phyloP scores from a whole-genome alignment of 2,329 filamentous ascomycete species.

The Verticillium nonalfalfae region DNA sequence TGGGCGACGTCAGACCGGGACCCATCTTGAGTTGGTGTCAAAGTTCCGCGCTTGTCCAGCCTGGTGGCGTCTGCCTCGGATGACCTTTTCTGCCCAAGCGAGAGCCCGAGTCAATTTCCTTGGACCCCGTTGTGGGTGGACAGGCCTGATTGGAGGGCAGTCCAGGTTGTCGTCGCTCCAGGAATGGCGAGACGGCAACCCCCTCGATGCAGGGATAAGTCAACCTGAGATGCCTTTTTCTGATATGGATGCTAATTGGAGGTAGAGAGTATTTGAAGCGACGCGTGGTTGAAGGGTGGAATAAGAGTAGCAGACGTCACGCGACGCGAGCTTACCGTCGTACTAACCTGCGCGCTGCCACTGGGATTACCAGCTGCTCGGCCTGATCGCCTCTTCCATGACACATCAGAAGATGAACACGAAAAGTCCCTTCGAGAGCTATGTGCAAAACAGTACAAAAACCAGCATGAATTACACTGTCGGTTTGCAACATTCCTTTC shows the following conservation, averaged over 20 bases:
- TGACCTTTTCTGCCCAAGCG: neutral
- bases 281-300: no score
- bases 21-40: constrained; percentile 92
- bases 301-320: no score
- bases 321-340: no score
- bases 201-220: constrained; percentile 45
- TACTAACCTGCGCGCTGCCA: no score
- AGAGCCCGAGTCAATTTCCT: neutral
- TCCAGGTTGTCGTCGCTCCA: constrained; percentile 43
- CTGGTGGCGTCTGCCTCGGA: constrained; percentile 12
- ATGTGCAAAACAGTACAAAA: no score
- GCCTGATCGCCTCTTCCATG: no score
- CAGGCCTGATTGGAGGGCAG: constrained; percentile 29
- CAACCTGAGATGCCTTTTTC: constrained; percentile 7
- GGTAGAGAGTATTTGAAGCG: neutral
- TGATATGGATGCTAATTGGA: constrained; percentile 16
- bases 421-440: no score
- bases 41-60: constrained; percentile 84
- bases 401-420: no score
- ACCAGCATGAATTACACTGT: no score
- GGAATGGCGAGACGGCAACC: constrained; percentile 45
- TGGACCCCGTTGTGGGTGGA: constrained; percentile 18
- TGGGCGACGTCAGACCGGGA: constrained; percentile 46
- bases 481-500: no score
- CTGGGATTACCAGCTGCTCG: no score